Evolutionary conservation across 225 moss, liverwort and hornwort genomes (phyloP).

Genomic region (Asterella californica): DNA sequence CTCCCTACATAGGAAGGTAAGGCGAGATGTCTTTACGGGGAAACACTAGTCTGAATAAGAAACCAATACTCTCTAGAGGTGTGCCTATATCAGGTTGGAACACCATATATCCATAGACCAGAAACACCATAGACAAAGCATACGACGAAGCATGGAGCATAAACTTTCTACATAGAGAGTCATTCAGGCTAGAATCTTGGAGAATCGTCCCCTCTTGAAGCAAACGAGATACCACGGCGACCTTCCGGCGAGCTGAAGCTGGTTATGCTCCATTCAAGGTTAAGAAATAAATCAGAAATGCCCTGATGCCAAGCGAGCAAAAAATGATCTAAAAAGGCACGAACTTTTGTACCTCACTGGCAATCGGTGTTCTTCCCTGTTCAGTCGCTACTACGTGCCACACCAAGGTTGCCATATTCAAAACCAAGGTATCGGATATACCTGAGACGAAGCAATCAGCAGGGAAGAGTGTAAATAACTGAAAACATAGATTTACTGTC

Average conservation of each 20-base stretch:
- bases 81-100: neutral
- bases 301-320: neutral
- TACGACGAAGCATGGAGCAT: neutral
- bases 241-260: neutral
- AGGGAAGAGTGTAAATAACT: neutral
- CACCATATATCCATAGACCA: neutral
- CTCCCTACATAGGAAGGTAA: neutral
- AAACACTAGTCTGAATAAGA: neutral
- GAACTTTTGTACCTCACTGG: slow-evolving; percentile 49
- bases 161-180: neutral
- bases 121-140: neutral
- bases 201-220: neutral
- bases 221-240: neutral
- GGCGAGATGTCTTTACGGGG: neutral
- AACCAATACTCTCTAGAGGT: neutral
- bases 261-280: neutral
- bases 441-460: slow-evolving; percentile 28
- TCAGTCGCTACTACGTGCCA: slow-evolving; percentile 78
- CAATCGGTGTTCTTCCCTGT: slow-evolving; percentile 62
- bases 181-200: neutral
- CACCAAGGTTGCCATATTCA: slow-evolving; percentile 71
- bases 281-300: neutral
- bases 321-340: neutral
- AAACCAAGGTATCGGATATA: slow-evolving; percentile 78
- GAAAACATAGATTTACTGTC: neutral